Conservation (phyloP, 169 alveolate genomes). For the Plasmodium coatneyi region DNA sequence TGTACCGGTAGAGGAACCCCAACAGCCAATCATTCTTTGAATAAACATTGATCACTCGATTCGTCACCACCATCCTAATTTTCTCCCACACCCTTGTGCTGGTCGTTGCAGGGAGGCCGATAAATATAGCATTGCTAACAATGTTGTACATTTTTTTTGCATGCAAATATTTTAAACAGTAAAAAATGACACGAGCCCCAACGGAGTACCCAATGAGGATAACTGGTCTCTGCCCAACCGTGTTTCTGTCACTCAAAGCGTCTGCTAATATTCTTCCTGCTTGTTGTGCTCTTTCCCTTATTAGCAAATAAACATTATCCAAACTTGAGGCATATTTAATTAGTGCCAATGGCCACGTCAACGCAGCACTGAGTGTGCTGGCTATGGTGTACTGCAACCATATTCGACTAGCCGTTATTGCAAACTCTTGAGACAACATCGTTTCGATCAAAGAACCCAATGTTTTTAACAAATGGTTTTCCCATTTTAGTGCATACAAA, state of each 20-base stretch:
- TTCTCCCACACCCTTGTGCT: slow-evolving; percentile 88
- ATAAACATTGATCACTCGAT: slow-evolving; percentile 91
- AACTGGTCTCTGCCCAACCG: slow-evolving; percentile 92
- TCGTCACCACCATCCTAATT: slow-evolving; percentile 91
- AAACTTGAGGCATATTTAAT: slow-evolving; percentile 90
- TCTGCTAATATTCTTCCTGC: slow-evolving; percentile 92
- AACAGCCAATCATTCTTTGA: slow-evolving; percentile 92
- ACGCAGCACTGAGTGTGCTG: slow-evolving; percentile 81
- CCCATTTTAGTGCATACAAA: slow-evolving; percentile 85
- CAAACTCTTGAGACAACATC: slow-evolving; percentile 82
- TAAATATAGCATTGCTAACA: slow-evolving; percentile 89
- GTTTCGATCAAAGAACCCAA: slow-evolving; percentile 78
- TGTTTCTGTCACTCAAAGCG: slow-evolving; percentile 86
- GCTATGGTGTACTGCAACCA: slow-evolving; percentile 82
- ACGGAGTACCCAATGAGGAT: slow-evolving; percentile 92
- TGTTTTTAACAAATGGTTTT: slow-evolving; percentile 77
- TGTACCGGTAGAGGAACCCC: slow-evolving; percentile 92
- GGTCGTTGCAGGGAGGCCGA: slow-evolving; percentile 92
- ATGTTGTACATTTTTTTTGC: slow-evolving; percentile 81
- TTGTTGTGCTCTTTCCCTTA: slow-evolving; percentile 89
- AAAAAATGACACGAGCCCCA: slow-evolving; percentile 92
- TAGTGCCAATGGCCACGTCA: slow-evolving; percentile 91
- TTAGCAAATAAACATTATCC: slow-evolving; percentile 91
- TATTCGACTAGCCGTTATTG: slow-evolving; percentile 83
- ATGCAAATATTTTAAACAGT: slow-evolving; percentile 88